Base-by-base conservation (phyloP, 164 flowering plant genomes). In the Vitis cinerea region DNA sequence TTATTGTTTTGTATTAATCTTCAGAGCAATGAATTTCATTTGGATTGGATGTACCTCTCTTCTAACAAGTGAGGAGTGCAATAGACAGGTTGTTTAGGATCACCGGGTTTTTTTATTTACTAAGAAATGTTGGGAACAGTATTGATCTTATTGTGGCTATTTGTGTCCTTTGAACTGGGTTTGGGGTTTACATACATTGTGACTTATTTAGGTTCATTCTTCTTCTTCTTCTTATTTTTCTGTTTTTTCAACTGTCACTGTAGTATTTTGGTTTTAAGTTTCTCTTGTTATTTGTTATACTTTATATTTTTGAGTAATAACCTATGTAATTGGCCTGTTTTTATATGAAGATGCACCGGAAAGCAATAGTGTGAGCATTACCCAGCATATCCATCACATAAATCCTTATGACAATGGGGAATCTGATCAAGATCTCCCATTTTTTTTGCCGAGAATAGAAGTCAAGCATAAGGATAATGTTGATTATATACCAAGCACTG, bases 271-370 rank as follows among this genome's bases (percentile, higher is more conserved):
- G 13, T 23, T 15, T 68, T 23, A 16, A n/a, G 29, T 58, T 16
- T 9, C 10, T 50, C 50, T 30, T 8, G 49, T 23, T 67, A 19
- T 4, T 11, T 27, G 23, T 63, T 19, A 14, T 31, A 27, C 9
- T 6, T 64, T 17, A n/a, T 10, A 13, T 15, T 8, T 50, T 71
- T 52, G 29, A 37, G 13, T 4, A 16, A 16, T 23, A 61, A 53
- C 17, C 11, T 19, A 17, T 30, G 12, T 64, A 52, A 8, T 53
- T 59, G 52, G 27, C 4, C 23, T 59, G 61, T 15, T 49, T 15
- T 51, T 11, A 48, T 70, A 29, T 62, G 69, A 61, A 64, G 77
- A 69, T 65, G 65, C 69, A 60, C 74, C 77, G 61, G 79, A 74
- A 67, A 73, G 77, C 65, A 52, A 29, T 63, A 63, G 31, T 59